Evolutionary conservation across 257 asterid genomes (phyloP).

Genomic region (Ilex aquifolium): DNA sequence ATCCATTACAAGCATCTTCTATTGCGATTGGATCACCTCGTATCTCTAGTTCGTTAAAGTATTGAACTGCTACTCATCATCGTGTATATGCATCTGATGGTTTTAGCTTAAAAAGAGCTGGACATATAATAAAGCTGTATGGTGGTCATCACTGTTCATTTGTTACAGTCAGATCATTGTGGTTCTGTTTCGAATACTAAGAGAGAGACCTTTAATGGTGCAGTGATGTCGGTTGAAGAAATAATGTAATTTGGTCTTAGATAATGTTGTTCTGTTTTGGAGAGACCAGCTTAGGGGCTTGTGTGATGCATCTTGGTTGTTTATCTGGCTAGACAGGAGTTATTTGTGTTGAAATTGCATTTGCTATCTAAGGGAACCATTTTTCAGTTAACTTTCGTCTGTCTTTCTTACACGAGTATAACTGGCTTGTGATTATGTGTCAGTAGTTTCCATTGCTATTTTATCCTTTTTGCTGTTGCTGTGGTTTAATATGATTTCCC

Average conservation of each 20-base stretch:
- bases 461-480: no score
- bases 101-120: background rate
- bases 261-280: no score
- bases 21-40: background rate
- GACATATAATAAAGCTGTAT: background rate
- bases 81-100: background rate
- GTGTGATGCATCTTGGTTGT: slow-evolving; percentile 3
- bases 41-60: background rate
- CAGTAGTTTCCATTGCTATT: no score
- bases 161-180: background rate
- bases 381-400: no score
- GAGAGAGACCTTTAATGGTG: background rate
- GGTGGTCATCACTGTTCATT: background rate
- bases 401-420: no score
- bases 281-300: no score
- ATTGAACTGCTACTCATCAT: background rate
- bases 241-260: background rate
- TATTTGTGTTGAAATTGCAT: no score
- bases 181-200: background rate
- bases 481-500: no score
- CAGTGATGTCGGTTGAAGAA: background rate
- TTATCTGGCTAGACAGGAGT: slow-evolving; percentile 10
- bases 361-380: no score
- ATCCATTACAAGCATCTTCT: background rate
- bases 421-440: no score